Conservation (phyloP, 2,329 filamentous ascomycete species). For the Piedraia hortae region DNA sequence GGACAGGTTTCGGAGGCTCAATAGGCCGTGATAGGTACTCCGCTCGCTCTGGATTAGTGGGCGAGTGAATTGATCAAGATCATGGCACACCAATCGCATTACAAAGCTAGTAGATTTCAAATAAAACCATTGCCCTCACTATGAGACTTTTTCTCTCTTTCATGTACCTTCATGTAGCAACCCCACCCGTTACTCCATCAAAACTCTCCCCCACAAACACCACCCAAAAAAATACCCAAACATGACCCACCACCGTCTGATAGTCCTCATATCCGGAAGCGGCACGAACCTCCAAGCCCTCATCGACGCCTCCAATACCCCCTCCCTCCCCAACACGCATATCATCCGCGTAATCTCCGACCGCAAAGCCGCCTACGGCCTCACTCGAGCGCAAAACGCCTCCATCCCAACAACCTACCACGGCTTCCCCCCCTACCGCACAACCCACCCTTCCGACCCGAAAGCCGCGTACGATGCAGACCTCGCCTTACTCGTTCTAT, state of each 20-base stretch:
- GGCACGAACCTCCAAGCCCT: slow-evolving; percentile 61
- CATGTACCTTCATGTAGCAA: too few species aligned
- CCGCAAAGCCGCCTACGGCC: slow-evolving; percentile 34
- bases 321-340: slow-evolving; percentile 22
- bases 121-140: too few species aligned
- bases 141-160: too few species aligned
- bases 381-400: slow-evolving; percentile 30
- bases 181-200: too few species aligned
- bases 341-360: slow-evolving; percentile 40
- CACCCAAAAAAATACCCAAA: too few species aligned
- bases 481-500: slow-evolving; percentile 38
- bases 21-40: too few species aligned
- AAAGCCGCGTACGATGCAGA: slow-evolving; percentile 45
- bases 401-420: slow-evolving; percentile 52
- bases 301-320: slow-evolving; percentile 27
- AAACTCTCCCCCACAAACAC: too few species aligned
- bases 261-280: slow-evolving; percentile 33
- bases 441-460: slow-evolving; percentile 28
- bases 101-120: too few species aligned
- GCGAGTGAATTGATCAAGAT: too few species aligned
- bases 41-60: too few species aligned
- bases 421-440: slow-evolving; percentile 53
- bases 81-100: too few species aligned
- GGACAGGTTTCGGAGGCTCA: too few species aligned
- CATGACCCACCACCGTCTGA: slow-evolving; percentile 6